phyloP scores from a whole-genome alignment of 2,329 filamentous ascomycete species.

The Zymoseptoria crescenta region DNA sequence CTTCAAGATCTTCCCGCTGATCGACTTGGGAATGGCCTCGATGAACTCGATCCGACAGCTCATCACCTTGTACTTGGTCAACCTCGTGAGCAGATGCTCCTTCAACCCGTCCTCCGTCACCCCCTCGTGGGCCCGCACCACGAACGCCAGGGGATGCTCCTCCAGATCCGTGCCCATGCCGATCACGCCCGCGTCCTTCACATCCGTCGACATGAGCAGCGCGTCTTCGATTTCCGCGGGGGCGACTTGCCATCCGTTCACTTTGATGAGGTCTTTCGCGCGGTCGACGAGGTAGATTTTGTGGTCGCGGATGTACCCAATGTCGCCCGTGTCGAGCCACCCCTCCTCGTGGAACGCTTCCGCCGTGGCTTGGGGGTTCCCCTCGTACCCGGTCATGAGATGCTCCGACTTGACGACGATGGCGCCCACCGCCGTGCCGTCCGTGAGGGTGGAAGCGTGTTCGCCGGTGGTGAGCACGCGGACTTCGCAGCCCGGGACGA shows the following conservation, averaged over 20 bases:
- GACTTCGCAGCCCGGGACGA: constrained; percentile 34
- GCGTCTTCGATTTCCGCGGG: constrained; percentile 28
- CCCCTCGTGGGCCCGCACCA: constrained; percentile 10
- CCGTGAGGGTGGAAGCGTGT: constrained; percentile 8
- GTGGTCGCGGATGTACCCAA: constrained; percentile 26
- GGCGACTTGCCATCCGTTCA: constrained; percentile 29
- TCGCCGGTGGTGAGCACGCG: constrained; percentile 21
- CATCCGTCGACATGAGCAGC: constrained; percentile 18
- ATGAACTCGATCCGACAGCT: constrained; percentile 19
- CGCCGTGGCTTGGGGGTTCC: constrained; percentile 23
- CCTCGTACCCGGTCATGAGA: constrained; percentile 36
- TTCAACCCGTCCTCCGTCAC: constrained; percentile 23
- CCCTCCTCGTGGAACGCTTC: constrained; percentile 40
- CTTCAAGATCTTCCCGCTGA: constrained; percentile 27
- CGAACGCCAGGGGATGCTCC: constrained; percentile 19
- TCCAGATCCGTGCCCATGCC: constrained; percentile 10
- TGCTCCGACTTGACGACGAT: constrained; percentile 34
- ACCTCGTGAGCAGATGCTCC: constrained; percentile 20
- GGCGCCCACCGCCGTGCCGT: constrained; percentile 44
- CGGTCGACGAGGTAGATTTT: constrained; percentile 29
- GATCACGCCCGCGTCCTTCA: constrained; percentile 26
- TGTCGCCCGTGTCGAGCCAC: constrained; percentile 87
- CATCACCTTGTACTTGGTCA: constrained; percentile 33
- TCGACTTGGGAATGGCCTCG: constrained; percentile 26
- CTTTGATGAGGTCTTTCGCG: constrained; percentile 31